These are phyloP conservation scores for Piedraia hortae DNA, from an alignment of 2,329 filamentous ascomycete genomes.

Conservation along the genomic window DNA sequence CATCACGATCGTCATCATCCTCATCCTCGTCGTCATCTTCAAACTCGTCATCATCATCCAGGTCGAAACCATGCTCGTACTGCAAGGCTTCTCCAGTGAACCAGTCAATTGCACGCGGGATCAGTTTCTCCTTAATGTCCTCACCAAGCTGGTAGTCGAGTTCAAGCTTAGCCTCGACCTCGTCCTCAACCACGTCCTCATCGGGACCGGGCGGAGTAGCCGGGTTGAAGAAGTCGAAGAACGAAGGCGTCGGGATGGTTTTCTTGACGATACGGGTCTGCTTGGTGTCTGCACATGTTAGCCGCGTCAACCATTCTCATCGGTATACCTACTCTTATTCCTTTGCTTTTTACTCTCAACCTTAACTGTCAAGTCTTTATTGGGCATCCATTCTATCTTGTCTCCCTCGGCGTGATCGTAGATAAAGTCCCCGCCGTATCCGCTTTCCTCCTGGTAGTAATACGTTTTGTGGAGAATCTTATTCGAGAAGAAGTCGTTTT, in stretches of 20 bases:
- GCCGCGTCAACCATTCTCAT: neutral
- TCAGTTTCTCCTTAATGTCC: constrained; percentile 99
- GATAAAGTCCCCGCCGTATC: constrained; percentile 96
- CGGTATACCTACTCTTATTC: constrained; percentile 62
- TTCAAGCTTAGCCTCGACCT: constrained; percentile 93
- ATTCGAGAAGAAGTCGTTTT: constrained; percentile 94
- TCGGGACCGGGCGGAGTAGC: constrained; percentile 61
- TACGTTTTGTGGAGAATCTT: constrained; percentile 95
- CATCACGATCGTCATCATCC: constrained; percentile 56
- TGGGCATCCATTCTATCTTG: constrained; percentile 88
- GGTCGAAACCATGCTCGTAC: constrained; percentile 73
- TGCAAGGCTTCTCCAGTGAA: constrained; percentile 95
- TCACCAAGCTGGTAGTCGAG: constrained; percentile 96
- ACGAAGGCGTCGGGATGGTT: constrained; percentile 92
- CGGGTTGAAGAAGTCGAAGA: constrained; percentile 94
- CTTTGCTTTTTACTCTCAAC: constrained; percentile 98
- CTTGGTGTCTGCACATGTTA: constrained; percentile 50
- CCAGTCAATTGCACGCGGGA: constrained; percentile 95
- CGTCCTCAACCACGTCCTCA: constrained; percentile 50
- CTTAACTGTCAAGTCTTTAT: constrained; percentile 78
- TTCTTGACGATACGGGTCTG: constrained; percentile 98
- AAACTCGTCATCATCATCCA: constrained; percentile 57
- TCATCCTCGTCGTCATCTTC: constrained; percentile 88
- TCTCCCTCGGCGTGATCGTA: constrained; percentile 97
- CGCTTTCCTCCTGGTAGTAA: constrained; percentile 95